Base-by-base conservation (phyloP, 73 alveolate genomes). In the Vitrella brassicaformis region DNA sequence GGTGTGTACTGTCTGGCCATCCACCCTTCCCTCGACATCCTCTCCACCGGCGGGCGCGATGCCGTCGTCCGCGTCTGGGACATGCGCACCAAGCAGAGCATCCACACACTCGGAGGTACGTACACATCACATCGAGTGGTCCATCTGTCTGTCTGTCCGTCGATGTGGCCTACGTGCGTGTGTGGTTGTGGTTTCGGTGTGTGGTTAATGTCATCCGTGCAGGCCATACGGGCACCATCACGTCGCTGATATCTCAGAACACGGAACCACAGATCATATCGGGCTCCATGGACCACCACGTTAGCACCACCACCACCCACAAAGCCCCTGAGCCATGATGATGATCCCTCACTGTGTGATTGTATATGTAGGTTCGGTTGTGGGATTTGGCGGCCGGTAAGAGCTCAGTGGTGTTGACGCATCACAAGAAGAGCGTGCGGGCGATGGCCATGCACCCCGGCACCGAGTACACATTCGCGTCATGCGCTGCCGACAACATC, bases 11-110 rank as follows among this genome's bases (percentile, higher is more conserved):
- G 92, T 45, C 69, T 96, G 65, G 94, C 97, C 7, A 71, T 96
- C 66, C 99, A 96, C 79, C 99, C 99, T 26, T 81, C 95, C n/a
- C 82, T 94, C 79, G 98, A 96, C 85, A 70, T 96, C 19, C 88
- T 96, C 29, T 90, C 90, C 0, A 89, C 98, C 30, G 99, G 99
- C 27, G 94, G 97, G 26, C 85, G 98, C 76, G 98, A 95, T 74
- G 86, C 96, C 28, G 96, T 92, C 1, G 96, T 78, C 30, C 81
- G 99, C 75, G 94, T 96, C 18, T 96, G 99, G 99, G 99, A 96
- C 80, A 92, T 96, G 76, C 87, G 99, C 77, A 93, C 98, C 30
- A 95, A 97, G 86, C 89, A 92, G 29, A 88, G 93, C 66, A 92
- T 96, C 68, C 90, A 82, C 74, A 90, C 87, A 18, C 87, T 96